These are phyloP conservation scores for Pichia sp. DNA, from an alignment of 1,139 yeast genomes.

Conservation along the genomic window DNA sequence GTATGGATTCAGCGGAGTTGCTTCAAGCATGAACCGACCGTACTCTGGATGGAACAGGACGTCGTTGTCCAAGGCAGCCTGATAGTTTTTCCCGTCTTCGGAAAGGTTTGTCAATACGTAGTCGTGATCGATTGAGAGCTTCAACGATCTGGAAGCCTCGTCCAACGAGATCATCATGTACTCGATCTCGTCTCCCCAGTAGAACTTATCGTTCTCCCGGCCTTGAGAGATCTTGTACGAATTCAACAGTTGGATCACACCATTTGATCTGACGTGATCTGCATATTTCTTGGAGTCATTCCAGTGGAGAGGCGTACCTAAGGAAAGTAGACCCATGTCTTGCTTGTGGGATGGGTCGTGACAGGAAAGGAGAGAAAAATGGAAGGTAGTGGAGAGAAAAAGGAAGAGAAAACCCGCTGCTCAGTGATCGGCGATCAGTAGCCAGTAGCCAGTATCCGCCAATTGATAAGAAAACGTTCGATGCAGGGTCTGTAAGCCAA, in stretches of 20 bases:
- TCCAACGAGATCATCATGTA: conserved; percentile 50
- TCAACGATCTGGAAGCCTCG: conserved; percentile 39
- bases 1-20: conserved; percentile 84
- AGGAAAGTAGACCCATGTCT: conserved; percentile 41
- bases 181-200: conserved; percentile 98
- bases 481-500: background rate
- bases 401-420: background rate
- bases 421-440: background rate
- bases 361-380: background rate
- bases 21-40: conserved; percentile 94
- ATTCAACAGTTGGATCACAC: conserved; percentile 69
- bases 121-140: conserved; percentile 71
- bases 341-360: background rate
- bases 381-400: background rate
- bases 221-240: conserved; percentile 60
- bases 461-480: background rate
- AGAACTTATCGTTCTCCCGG: conserved; percentile 57
- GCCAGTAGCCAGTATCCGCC: background rate
- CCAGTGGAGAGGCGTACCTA: conserved; percentile 95
- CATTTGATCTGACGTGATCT: conserved; percentile 79
- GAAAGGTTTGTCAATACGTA: conserved; percentile 63
- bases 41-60: conserved; percentile 93
- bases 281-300: conserved; percentile 64
- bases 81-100: conserved; percentile 39
- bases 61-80: conserved; percentile 42